These are phyloP conservation scores for Penicillium hordei DNA, from an alignment of 2,329 filamentous ascomycete species.

Conservation along the genomic window DNA sequence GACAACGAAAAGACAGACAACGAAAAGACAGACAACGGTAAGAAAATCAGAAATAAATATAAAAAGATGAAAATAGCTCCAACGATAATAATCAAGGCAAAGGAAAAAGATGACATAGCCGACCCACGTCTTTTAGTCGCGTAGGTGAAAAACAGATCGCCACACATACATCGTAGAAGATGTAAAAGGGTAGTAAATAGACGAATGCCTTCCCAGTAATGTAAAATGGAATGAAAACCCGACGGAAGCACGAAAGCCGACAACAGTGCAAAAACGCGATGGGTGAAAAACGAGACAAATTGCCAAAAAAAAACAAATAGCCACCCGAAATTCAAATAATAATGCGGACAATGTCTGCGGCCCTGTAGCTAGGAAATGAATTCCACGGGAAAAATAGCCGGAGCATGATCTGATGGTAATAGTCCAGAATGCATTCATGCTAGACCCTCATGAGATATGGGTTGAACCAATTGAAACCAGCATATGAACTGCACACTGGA, in stretches of 20 bases:
- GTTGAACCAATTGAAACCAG: background rate
- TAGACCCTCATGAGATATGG: background rate
- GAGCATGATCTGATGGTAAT: background rate
- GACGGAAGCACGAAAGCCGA: background rate
- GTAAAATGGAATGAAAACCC: slow-evolving; percentile 14
- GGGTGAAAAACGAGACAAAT: slow-evolving; percentile 8
- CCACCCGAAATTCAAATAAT: slow-evolving; percentile 28
- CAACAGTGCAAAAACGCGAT: slow-evolving; percentile 7
- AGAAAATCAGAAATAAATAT: slow-evolving; percentile 6
- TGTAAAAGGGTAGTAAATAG: slow-evolving; percentile 12
- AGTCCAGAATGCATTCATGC: background rate
- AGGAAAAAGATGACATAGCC: slow-evolving; percentile 23
- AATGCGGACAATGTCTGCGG: slow-evolving; percentile 5
- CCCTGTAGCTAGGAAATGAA: slow-evolving; percentile 1
- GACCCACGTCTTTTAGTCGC: slow-evolving; percentile 22
- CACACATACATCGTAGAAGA: slow-evolving; percentile 5
- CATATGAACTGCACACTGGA: background rate
- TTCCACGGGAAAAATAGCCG: slow-evolving; percentile 1
- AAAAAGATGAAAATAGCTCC: background rate
- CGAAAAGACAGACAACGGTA: slow-evolving; percentile 15
- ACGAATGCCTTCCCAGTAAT: slow-evolving; percentile 23
- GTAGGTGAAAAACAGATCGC: slow-evolving; percentile 12
- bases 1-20: too few relatives aligned
- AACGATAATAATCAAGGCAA: background rate
- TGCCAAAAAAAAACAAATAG: slow-evolving; percentile 22